Conservation (phyloP, 441 rosid species). For the Pelargonium cotyledonis region DNA sequence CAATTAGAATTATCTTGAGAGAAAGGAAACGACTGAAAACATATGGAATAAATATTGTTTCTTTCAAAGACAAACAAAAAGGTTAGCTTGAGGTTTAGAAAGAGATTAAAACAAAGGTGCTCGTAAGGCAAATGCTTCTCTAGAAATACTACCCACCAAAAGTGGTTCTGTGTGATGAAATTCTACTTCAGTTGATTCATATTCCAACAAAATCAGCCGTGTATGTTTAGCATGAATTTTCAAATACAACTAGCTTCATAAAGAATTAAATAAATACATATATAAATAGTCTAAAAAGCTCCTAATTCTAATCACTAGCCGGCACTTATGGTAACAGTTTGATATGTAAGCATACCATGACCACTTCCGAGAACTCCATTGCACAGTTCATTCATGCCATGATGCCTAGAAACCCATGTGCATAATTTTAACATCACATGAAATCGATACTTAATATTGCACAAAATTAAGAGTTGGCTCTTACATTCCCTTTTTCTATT, state of each 20-base stretch:
- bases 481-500: too few species aligned
- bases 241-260: too few species aligned
- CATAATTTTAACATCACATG: background rate
- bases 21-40: background rate
- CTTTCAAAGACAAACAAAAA: background rate
- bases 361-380: background rate
- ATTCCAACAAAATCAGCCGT: too few species aligned
- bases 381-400: background rate
- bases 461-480: too few species aligned
- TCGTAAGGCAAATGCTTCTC: background rate
- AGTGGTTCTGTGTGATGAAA: too few species aligned
- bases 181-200: too few species aligned
- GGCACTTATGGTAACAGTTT: too few species aligned
- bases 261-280: background rate
- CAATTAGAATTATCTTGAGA: background rate
- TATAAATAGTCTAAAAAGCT: background rate
- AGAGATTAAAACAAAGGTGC: too few species aligned
- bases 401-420: background rate
- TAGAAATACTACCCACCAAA: background rate
- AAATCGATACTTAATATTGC: background rate
- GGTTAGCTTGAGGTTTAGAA: background rate
- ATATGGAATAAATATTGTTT: background rate
- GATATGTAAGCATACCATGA: background rate
- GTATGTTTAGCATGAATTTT: background rate
- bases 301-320: background rate